Evolutionary conservation across 1,284 basidiomycete genomes (phyloP).

Genomic region (Somion occarium): DNA sequence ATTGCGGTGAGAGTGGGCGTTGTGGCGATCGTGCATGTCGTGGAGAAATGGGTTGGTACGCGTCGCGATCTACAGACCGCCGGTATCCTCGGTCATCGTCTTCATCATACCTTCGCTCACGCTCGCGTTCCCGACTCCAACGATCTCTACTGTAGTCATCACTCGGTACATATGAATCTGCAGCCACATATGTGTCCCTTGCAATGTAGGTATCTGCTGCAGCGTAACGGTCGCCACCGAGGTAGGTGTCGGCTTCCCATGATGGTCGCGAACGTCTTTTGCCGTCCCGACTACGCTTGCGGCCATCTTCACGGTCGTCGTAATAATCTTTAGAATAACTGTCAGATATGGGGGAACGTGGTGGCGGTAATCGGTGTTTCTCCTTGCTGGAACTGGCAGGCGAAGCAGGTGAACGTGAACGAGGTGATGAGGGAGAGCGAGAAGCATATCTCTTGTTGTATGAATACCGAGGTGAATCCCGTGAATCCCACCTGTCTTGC

Average conservation of each 20-base stretch:
- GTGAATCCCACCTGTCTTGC: constrained; percentile 12
- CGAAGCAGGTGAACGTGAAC: constrained; percentile 23
- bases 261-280: background rate
- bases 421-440: constrained; percentile 22
- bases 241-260: constrained; percentile 5
- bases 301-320: constrained; percentile 13
- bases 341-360: constrained; percentile 17
- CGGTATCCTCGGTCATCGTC: constrained; percentile 12
- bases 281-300: background rate
- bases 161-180: constrained; percentile 7
- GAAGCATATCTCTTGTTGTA: constrained; percentile 2
- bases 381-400: constrained; percentile 21
- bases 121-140: background rate
- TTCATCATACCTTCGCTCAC: background rate
- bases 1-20: constrained; percentile 16
- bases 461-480: constrained; percentile 13
- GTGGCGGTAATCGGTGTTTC: constrained; percentile 27
- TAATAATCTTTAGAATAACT: constrained; percentile 13
- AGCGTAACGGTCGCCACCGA: background rate
- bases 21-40: constrained; percentile 7
- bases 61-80: constrained; percentile 2
- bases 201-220: constrained; percentile 6
- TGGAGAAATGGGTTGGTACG: constrained; percentile 19
- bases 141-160: constrained; percentile 8
- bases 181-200: background rate